phyloP scores from a whole-genome alignment of 2,329 filamentous ascomycete species.

The Trichophyton simii region DNA sequence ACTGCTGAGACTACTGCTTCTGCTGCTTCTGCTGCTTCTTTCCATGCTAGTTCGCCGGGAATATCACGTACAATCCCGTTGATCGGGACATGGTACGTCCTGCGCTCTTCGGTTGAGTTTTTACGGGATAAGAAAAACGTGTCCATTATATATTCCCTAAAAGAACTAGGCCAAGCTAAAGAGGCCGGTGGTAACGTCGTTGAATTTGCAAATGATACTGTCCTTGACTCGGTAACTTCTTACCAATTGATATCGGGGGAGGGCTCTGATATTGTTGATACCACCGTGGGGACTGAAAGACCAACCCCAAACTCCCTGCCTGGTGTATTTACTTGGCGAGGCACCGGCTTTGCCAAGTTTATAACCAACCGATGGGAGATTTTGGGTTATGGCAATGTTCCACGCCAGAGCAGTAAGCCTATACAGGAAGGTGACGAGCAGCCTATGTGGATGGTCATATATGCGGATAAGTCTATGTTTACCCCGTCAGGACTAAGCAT shows the following conservation, averaged over 20 bases:
- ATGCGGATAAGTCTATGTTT: not conserved
- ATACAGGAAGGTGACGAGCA: not conserved
- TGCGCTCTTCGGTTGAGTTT: not conserved
- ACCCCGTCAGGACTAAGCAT: not conserved
- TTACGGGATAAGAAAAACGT: not conserved
- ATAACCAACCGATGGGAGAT: not conserved
- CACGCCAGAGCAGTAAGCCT: not conserved
- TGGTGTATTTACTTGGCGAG: not conserved
- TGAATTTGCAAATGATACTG: not conserved
- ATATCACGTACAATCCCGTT: not conserved
- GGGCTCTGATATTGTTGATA: not conserved
- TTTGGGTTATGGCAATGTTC: not conserved
- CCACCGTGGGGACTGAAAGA: not conserved
- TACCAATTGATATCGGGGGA: not conserved
- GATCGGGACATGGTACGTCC: not conserved
- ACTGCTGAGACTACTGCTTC: not conserved
- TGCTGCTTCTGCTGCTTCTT: not conserved
- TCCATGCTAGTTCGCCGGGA: not conserved
- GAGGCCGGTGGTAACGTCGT: not conserved
- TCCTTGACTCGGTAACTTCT: not conserved
- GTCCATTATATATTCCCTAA: not conserved
- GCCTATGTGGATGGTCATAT: not conserved
- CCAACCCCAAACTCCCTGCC: not conserved
- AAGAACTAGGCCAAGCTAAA: not conserved
- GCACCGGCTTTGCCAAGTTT: slow-evolving; percentile 1